A percentile compares a stretch with the other conserved stretches of the same genome.
Evolutionary conservation across 805 yeast genomes (phyloP).

Genomic region (Lipomyces sp.): DNA sequence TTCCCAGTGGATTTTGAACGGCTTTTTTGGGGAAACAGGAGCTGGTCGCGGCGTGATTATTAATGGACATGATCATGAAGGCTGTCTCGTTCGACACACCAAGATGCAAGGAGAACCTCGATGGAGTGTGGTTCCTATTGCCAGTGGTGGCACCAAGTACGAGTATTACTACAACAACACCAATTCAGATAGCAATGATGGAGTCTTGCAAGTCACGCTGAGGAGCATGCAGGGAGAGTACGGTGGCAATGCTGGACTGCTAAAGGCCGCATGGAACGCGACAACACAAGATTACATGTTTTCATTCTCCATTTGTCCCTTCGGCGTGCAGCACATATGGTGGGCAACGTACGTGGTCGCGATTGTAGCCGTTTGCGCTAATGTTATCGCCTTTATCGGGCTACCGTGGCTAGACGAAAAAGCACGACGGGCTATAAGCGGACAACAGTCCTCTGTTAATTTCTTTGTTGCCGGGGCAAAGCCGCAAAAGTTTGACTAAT

Average conservation of each 20-base stretch:
- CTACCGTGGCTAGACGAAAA: not conserved
- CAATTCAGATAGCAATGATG: not conserved
- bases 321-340: slow-evolving; percentile 90
- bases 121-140: slow-evolving; percentile 17
- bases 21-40: slow-evolving; percentile 65
- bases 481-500: not conserved
- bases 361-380: not conserved
- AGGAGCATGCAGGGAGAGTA: slow-evolving; percentile 96
- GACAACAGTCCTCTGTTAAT: too few relatives aligned
- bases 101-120: not conserved
- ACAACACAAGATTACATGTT: slow-evolving; percentile 49
- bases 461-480: not conserved
- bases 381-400: not conserved
- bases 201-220: slow-evolving; percentile 60
- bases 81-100: slow-evolving; percentile 61
- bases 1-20: slow-evolving; percentile 67
- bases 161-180: slow-evolving; percentile 8
- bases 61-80: slow-evolving; percentile 97
- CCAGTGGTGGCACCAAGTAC: slow-evolving; percentile 14
- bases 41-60: slow-evolving; percentile 70
- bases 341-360: slow-evolving; percentile 58
- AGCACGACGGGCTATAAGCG: not conserved
- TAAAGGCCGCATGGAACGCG: slow-evolving; percentile 70
- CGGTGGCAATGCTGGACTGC: slow-evolving; percentile 83
- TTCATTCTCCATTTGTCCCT: slow-evolving; percentile 74